Percentiles rank a stretch among this genome's conserved stretches.
Evolutionary conservation across 2,329 filamentous ascomycete genomes (phyloP).

Genomic region (Pyrenophora tritici-repentis): DNA sequence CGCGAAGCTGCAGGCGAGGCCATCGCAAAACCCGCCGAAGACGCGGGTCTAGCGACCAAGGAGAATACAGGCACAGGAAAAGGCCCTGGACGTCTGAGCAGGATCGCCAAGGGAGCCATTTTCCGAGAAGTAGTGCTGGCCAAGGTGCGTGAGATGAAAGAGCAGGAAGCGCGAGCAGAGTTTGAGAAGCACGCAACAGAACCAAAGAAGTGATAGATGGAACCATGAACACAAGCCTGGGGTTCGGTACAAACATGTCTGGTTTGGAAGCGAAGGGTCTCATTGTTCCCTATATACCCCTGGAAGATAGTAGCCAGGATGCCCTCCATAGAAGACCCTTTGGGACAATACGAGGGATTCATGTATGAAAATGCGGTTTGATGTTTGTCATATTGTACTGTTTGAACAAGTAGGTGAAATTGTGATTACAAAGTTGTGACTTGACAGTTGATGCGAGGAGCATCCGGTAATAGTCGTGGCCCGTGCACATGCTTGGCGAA

Average conservation of each 20-base stretch:
- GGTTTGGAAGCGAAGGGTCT: slow-evolving; percentile 28
- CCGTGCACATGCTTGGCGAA: slow-evolving; percentile 15
- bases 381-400: neutral
- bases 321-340: slow-evolving; percentile 14
- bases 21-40: slow-evolving; percentile 40
- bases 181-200: slow-evolving; percentile 62
- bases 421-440: too few species aligned
- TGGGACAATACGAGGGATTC: slow-evolving; percentile 14
- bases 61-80: slow-evolving; percentile 44
- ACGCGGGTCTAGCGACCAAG: slow-evolving; percentile 37
- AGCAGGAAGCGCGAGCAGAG: slow-evolving; percentile 76
- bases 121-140: slow-evolving; percentile 94
- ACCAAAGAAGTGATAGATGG: slow-evolving; percentile 30
- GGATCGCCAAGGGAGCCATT: slow-evolving; percentile 70
- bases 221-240: slow-evolving; percentile 1
- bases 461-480: neutral
- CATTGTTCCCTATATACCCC: slow-evolving; percentile 37
- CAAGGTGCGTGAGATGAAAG: slow-evolving; percentile 91
- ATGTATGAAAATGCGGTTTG: neutral
- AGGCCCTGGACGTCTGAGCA: slow-evolving; percentile 57
- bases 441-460: too few species aligned
- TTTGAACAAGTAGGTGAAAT: neutral
- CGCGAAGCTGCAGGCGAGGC: slow-evolving; percentile 60
- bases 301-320: slow-evolving; percentile 29
- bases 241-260: slow-evolving; percentile 18